Conservation (phyloP, 768 basidiomycete species). For the Lactarius vividus region DNA sequence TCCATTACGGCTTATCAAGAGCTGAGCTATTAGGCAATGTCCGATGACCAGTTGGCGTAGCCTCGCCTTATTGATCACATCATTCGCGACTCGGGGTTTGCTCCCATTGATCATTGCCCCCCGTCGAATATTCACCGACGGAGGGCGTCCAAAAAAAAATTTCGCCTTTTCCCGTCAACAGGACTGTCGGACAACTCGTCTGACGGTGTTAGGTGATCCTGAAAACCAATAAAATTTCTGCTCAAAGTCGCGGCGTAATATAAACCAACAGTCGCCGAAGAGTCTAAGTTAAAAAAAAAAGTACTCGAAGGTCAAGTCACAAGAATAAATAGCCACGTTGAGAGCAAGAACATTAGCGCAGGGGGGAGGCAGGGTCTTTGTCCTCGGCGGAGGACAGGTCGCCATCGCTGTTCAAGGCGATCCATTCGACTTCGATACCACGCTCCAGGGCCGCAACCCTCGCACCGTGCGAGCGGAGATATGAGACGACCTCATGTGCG, state of each 20-base stretch:
- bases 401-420: constrained; percentile 58
- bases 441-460: constrained; percentile 54
- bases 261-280: neutral
- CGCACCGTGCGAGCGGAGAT: constrained; percentile 68
- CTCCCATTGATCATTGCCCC: neutral
- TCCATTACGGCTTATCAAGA: neutral
- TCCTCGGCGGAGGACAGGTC: constrained; percentile 38
- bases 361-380: constrained; percentile 5
- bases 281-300: neutral
- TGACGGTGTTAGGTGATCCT: neutral
- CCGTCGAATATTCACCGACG: neutral
- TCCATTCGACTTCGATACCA: constrained; percentile 67
- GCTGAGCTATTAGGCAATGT: neutral
- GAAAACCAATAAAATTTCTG: neutral
- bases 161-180: neutral
- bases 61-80: neutral
- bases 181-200: neutral
- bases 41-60: neutral
- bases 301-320: constrained; percentile 23
- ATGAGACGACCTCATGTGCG: constrained; percentile 69
- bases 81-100: neutral
- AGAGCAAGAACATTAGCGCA: neutral
- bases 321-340: constrained; percentile 23
- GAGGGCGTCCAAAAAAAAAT: neutral
- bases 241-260: neutral